Conservation (phyloP, 208 protist genomes). For the Crithidia fasciculata region DNA sequence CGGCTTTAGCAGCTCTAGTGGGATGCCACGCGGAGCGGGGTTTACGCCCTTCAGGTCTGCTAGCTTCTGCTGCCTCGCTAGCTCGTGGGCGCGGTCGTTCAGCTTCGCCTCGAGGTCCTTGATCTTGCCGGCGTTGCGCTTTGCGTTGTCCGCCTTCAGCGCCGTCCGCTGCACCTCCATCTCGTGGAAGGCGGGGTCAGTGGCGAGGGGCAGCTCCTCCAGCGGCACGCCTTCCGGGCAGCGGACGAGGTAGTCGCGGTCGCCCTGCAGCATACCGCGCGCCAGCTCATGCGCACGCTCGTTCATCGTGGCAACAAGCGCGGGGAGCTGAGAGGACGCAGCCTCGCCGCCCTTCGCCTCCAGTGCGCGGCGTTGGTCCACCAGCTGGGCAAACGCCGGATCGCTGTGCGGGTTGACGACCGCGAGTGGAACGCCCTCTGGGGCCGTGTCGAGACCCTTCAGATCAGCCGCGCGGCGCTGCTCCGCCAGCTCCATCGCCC, state of each 20-base stretch:
- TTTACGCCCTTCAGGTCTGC: slow-evolving; percentile 64
- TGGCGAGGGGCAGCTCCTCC: slow-evolving; percentile 61
- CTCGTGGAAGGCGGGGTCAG: slow-evolving; percentile 50
- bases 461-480: slow-evolving; percentile 54
- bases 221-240: slow-evolving; percentile 66
- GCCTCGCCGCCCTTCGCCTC: slow-evolving; percentile 33
- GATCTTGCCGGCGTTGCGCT: slow-evolving; percentile 52
- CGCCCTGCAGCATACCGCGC: slow-evolving; percentile 34
- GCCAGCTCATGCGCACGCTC: slow-evolving; percentile 49
- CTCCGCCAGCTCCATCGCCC: slow-evolving; percentile 48
- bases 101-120: slow-evolving; percentile 58
- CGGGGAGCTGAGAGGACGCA: slow-evolving; percentile 39
- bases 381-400: slow-evolving; percentile 48
- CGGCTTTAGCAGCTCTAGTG: slow-evolving; percentile 59
- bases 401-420: slow-evolving; percentile 57
- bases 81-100: slow-evolving; percentile 64
- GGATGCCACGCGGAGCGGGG: slow-evolving; percentile 43
- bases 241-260: slow-evolving; percentile 39
- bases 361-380: slow-evolving; percentile 48
- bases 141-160: slow-evolving; percentile 67
- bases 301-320: slow-evolving; percentile 42
- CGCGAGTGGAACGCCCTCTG: slow-evolving; percentile 56
- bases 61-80: slow-evolving; percentile 64
- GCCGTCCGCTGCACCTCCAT: slow-evolving; percentile 64
- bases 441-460: slow-evolving; percentile 36